Base-by-base conservation (phyloP, 2,329 filamentous ascomycete species). In the Arthrobotrys conoides region DNA sequence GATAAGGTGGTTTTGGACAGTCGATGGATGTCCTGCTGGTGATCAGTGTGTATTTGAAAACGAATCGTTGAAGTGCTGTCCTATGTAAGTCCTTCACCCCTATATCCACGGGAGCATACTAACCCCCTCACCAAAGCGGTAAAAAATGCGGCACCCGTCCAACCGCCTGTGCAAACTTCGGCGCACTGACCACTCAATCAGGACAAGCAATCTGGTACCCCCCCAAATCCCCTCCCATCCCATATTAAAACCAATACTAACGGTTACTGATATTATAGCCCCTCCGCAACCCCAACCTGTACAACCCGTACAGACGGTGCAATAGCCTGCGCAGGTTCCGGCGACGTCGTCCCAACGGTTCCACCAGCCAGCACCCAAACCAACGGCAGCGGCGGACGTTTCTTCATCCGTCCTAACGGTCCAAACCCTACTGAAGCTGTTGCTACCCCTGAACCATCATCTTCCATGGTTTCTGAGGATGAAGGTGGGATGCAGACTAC, bases 21-120 rank as follows among this genome's bases (percentile, higher is more conserved):
- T 78, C n/a, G 75, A 78, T 41, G 75, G 75, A 18, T 78, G 75
- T 27, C 68, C 75, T 2, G 53, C 68, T 33, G 68, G 68, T 8
- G 75, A 78, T 48, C 18, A 57, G 22, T 78, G 75, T 36, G 53
- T 51, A 0, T 78, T 72, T 41, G 68, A 67, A 16, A 12, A 10
- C 5, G 53, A 16, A 0, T 53, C 24, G 8, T 53, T 78, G 3
- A 69, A 66, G 41, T 78, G 75, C 48, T 78, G 75, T 41, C 68
- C 75, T 20, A 24, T 22, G 75, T 78, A 24, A 65, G 68, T 71
- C 9, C 18, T 6, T 41, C 9, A 16, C 44, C 44, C 1, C n/a
- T 20, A 18, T 2, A 44, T n/a, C n/a, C n/a, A 12, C 12, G 12
- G 9, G 8, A 44, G 1, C 12, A 16, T 16, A 16, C 38, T 44